Percentiles rank a stretch among this genome's conserved stretches.
Conservation (phyloP, 1,284 basidiomycete genomes). For the Ceratobasidium papillatum region DNA sequence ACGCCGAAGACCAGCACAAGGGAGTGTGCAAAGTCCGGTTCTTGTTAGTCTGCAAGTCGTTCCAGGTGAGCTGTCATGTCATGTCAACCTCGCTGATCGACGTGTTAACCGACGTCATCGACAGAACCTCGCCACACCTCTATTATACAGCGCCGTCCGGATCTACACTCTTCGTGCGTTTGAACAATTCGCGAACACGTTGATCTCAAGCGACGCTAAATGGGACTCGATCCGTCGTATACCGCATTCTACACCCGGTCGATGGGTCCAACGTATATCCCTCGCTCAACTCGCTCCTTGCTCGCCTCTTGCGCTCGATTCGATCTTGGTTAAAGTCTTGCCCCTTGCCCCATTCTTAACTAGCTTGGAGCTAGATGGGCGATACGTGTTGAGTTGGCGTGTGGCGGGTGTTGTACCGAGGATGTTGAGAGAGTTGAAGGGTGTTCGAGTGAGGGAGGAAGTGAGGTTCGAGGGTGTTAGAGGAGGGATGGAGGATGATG, state of each 20-base stretch:
- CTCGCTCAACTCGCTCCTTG: conserved; percentile 63
- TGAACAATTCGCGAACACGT: conserved; percentile 63
- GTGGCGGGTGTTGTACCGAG: conserved; percentile 64
- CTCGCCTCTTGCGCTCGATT: conserved; percentile 63
- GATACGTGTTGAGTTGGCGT: conserved; percentile 68
- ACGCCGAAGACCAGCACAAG: conserved; percentile 43
- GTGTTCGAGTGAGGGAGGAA: conserved; percentile 49
- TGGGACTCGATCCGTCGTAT: conserved; percentile 88
- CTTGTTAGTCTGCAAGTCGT: conserved; percentile 71
- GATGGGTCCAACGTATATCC: conserved; percentile 80
- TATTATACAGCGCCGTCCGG: conserved; percentile 69
- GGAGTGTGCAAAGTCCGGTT: conserved; percentile 51
- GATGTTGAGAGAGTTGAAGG: conserved; percentile 65
- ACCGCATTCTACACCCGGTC: conserved; percentile 81
- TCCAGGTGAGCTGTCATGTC: conserved; percentile 65
- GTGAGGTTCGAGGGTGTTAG: conserved; percentile 52
- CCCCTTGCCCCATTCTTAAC: conserved; percentile 75
- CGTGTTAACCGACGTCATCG: conserved; percentile 12
- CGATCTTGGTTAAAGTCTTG: conserved; percentile 68
- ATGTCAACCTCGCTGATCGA: background rate
- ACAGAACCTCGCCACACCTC: conserved; percentile 71
- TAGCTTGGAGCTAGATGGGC: conserved; percentile 66
- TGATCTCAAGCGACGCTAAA: conserved; percentile 70
- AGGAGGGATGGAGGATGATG: conserved; percentile 48
- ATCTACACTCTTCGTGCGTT: conserved; percentile 61